phyloP scores from a whole-genome alignment of 2,329 filamentous ascomycete genomes.

The Colletotrichum truncatum region DNA sequence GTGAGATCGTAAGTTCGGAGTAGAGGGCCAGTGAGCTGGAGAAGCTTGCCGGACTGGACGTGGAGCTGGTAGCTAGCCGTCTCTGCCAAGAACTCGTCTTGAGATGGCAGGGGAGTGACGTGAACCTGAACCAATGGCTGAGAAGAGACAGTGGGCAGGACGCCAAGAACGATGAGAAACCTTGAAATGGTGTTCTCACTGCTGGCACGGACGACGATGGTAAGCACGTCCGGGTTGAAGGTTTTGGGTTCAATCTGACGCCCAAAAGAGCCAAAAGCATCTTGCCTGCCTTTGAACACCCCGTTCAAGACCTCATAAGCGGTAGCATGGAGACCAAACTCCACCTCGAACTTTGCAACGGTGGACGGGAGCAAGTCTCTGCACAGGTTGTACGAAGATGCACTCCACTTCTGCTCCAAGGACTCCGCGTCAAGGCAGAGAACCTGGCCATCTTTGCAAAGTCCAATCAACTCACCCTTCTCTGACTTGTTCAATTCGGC shows the following conservation, averaged over 20 bases:
- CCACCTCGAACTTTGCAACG: conserved; percentile 51
- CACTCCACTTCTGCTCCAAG: conserved; percentile 57
- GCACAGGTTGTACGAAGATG: conserved; percentile 50
- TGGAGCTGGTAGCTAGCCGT: conserved; percentile 63
- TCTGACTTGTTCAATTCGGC: background rate
- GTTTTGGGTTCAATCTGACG: conserved; percentile 53
- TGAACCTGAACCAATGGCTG: conserved; percentile 47
- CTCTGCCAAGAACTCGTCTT: conserved; percentile 27
- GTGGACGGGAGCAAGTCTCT: conserved; percentile 49
- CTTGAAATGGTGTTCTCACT: conserved; percentile 32
- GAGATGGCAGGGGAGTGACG: conserved; percentile 45
- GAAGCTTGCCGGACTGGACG: conserved; percentile 68
- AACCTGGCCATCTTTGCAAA: conserved; percentile 70
- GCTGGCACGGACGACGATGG: conserved; percentile 55
- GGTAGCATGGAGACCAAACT: conserved; percentile 57
- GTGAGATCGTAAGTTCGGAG: conserved; percentile 73
- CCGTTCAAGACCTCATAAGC: conserved; percentile 61
- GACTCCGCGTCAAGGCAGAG: conserved; percentile 67
- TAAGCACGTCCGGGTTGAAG: conserved; percentile 62
- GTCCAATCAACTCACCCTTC: conserved; percentile 56
- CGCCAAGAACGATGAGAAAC: conserved; percentile 45
- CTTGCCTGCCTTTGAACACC: conserved; percentile 63
- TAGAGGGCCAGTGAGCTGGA: conserved; percentile 63
- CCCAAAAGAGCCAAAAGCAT: conserved; percentile 61
- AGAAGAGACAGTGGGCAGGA: conserved; percentile 34